Conservation (phyloP, 169 alveolate genomes). For the Cryptosporidium andersoni region DNA sequence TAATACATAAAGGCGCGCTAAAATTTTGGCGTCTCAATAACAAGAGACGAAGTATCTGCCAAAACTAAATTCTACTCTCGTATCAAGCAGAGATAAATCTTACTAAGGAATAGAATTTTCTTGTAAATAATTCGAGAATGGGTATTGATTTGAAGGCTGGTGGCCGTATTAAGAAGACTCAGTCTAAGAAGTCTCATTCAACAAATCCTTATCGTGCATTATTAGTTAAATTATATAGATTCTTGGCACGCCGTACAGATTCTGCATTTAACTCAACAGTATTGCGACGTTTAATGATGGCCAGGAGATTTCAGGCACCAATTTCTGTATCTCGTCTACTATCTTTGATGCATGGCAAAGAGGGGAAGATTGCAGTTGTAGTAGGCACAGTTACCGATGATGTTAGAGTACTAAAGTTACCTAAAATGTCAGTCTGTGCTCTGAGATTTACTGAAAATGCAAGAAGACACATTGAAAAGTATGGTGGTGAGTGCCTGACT, state of each 20-base stretch:
- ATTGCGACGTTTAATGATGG: slow-evolving; percentile 90
- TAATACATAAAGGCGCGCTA: too few relatives aligned
- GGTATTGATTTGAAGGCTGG: slow-evolving; percentile 89
- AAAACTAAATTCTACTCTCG: not conserved
- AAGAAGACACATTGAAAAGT: slow-evolving; percentile 90
- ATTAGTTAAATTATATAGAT: slow-evolving; percentile 82
- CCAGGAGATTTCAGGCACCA: slow-evolving; percentile 92
- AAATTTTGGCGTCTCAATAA: too few relatives aligned
- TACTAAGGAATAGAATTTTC: slow-evolving; percentile 52
- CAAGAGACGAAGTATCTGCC: too few relatives aligned
- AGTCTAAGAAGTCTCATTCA: slow-evolving; percentile 87
- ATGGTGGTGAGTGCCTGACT: slow-evolving; percentile 98
- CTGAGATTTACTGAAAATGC: slow-evolving; percentile 97
- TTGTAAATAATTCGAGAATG: slow-evolving; percentile 49
- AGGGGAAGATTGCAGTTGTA: slow-evolving; percentile 92
- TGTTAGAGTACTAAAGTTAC: slow-evolving; percentile 83
- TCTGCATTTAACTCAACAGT: slow-evolving; percentile 92
- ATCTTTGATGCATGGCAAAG: slow-evolving; percentile 87
- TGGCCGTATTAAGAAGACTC: slow-evolving; percentile 88
- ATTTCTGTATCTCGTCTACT: slow-evolving; percentile 91
- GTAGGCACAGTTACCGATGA: slow-evolving; percentile 97
- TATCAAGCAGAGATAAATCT: not conserved
- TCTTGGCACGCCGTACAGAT: slow-evolving; percentile 93
- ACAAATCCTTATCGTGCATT: slow-evolving; percentile 89
- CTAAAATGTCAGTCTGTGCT: slow-evolving; percentile 94